Evolutionary conservation across 1,284 basidiomycete species (phyloP).

Genomic region (Termitomyces sp.): DNA sequence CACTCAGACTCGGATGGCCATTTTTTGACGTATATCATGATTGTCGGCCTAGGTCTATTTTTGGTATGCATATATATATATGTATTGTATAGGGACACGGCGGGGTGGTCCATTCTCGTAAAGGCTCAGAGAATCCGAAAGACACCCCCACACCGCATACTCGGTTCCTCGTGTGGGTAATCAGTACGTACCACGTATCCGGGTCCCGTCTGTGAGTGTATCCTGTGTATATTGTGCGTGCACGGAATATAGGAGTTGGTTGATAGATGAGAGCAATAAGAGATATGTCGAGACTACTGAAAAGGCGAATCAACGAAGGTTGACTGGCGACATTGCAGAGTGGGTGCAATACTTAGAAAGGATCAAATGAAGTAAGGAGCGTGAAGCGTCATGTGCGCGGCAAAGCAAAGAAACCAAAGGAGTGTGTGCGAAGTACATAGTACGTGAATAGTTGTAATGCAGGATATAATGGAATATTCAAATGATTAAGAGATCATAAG

Average conservation of each 20-base stretch:
- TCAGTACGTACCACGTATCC: no score
- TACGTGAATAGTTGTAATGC: not conserved
- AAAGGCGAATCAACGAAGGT: not conserved
- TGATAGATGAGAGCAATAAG: conserved; percentile 8
- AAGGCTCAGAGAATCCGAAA: not conserved
- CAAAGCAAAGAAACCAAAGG: conserved; percentile 8
- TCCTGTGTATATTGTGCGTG: not conserved
- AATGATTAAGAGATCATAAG: not conserved
- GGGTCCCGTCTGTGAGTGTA: no score
- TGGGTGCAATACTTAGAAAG: no score
- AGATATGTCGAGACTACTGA: not conserved
- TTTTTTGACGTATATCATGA: not conserved
- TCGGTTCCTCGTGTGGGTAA: no score
- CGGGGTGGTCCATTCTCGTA: not conserved
- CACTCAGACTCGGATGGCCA: no score
- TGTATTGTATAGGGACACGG: no score
- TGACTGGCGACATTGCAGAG: not conserved
- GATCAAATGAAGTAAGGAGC: conserved; percentile 5
- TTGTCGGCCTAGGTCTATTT: not conserved
- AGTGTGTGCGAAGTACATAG: conserved; percentile 11
- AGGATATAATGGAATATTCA: not conserved
- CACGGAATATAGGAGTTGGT: not conserved
- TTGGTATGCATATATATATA: not conserved
- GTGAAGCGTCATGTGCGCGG: conserved; percentile 7
- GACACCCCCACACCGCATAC: not conserved